Conservation (phyloP, 2,329 filamentous ascomycete species). For the Fusarium udum region DNA sequence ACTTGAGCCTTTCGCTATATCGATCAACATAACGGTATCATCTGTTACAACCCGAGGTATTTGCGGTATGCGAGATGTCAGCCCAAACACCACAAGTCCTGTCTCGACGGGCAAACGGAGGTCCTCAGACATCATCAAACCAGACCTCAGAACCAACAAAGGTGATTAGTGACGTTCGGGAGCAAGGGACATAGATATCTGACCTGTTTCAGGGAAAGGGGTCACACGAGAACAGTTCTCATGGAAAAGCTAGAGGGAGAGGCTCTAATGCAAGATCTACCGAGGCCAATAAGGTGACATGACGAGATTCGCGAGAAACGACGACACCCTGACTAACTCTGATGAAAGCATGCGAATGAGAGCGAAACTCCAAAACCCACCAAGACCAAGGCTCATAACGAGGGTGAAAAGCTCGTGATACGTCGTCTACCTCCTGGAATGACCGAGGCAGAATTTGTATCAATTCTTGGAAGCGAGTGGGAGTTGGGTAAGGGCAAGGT, state of each 20-base stretch:
- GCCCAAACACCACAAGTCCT: slow-evolving; percentile 49
- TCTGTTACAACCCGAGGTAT: slow-evolving; percentile 1
- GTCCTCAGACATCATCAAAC: slow-evolving; percentile 35
- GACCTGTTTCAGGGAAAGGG: slow-evolving; percentile 38
- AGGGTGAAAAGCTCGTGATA: slow-evolving; percentile 83
- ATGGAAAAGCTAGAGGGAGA: slow-evolving; percentile 40
- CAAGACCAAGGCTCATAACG: slow-evolving; percentile 47
- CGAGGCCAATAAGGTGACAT: slow-evolving; percentile 45
- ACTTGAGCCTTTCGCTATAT: slow-evolving; percentile 25
- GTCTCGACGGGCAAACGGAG: slow-evolving; percentile 50
- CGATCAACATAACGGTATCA: slow-evolving; percentile 27
- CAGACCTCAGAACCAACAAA: slow-evolving; percentile 44
- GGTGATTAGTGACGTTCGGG: slow-evolving; percentile 37
- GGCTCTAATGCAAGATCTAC: slow-evolving; percentile 43
- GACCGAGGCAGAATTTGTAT: slow-evolving; percentile 79
- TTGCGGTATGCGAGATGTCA: slow-evolving; percentile 51
- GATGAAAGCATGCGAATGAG: slow-evolving; percentile 41
- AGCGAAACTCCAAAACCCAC: slow-evolving; percentile 44
- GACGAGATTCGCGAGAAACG: background rate
- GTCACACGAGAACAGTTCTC: slow-evolving; percentile 35
- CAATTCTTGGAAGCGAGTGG: slow-evolving; percentile 81
- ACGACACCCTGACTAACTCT: slow-evolving; percentile 27
- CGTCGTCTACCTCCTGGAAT: slow-evolving; percentile 87
- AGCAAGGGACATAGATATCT: slow-evolving; percentile 30
- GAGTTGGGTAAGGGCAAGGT: slow-evolving; percentile 80